Evolutionary conservation across 2,329 filamentous ascomycete species (phyloP), one percentile per base, ranked within the genome.

Genomic region (Trichoderma sp.): DNA sequence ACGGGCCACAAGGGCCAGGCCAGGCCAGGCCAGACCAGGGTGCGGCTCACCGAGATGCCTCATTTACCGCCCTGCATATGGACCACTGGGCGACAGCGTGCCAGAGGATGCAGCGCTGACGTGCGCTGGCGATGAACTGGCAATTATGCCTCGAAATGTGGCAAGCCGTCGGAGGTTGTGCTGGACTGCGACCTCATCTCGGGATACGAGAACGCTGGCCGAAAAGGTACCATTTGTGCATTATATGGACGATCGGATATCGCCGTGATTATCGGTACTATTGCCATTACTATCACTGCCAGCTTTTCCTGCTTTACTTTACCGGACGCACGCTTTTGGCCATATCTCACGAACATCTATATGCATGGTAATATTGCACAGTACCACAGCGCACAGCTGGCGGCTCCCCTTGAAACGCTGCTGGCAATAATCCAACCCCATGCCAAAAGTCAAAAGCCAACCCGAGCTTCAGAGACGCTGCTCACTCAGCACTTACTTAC

Each of bases 61-160:
- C 57, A 68, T 68, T 60, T 68, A 68, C 57, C 29, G 65, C 65
- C 65, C 29, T 57, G 52, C 62, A 65, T 65, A 58, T 49, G 40
- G 47, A 68, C 47, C 56, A 68, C 65, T 60, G 56, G 64, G n/a
- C 40, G 40, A 52, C 31, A 60, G 56, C 56, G 56, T 43, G 43
- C 53, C 63, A 68, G 65, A 60, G 37, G 56, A 24, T 68, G 65
- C 65, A 61, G 56, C 33, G 65, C 65, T 68, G 65, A 61, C 65
- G 65, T 68, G 56, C 65, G 56, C 43, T 53, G 65, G 65, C 57
- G 24, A 68, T 68, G 65, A 68, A 68, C 65, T 68, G 65, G 56
- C 65, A 53, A 60, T 55, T 60, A 68, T 60, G 57, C 57, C 65
- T 68, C 63, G 63, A 66, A 58, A 68, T 68, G 65, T 68, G 65